These are phyloP conservation scores for Candida coquimbonensis DNA, from an alignment of 805 yeast genomes.

Conservation along the genomic window DNA sequence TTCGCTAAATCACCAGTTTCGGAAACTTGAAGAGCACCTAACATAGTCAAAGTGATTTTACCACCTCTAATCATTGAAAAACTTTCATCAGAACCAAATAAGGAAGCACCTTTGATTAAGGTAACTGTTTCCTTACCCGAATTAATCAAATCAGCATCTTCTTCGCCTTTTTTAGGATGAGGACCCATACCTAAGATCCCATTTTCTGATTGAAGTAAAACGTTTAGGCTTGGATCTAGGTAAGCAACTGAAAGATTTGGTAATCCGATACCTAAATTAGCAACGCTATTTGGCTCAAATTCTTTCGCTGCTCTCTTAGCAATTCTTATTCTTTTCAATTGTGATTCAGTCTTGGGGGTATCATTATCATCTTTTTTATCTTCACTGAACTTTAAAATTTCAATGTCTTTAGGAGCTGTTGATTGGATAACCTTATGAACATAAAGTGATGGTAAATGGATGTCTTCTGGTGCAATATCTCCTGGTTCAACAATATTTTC, in stretches of 20 bases:
- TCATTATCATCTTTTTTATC: background rate
- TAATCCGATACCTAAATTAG: slow-evolving; percentile 45
- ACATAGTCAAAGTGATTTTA: slow-evolving; percentile 34
- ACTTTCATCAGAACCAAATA: slow-evolving; percentile 45
- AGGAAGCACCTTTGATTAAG: slow-evolving; percentile 37
- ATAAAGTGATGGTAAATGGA: slow-evolving; percentile 41
- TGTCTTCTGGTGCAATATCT: slow-evolving; percentile 35
- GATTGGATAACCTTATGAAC: slow-evolving; percentile 35
- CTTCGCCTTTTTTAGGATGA: slow-evolving; percentile 35
- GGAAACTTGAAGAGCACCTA: slow-evolving; percentile 46
- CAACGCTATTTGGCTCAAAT: slow-evolving; percentile 35
- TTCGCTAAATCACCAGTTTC: slow-evolving; percentile 43
- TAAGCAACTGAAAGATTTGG: slow-evolving; percentile 41
- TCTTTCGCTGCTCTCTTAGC: slow-evolving; percentile 40
- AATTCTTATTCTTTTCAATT: slow-evolving; percentile 26
- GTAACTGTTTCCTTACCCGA: slow-evolving; percentile 49
- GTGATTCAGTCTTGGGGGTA: slow-evolving; percentile 9
- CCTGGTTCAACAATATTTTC: slow-evolving; percentile 43
- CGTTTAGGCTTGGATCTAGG: slow-evolving; percentile 29
- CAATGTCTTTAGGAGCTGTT: slow-evolving; percentile 36
- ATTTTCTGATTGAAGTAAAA: slow-evolving; percentile 41
- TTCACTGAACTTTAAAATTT: slow-evolving; percentile 25
- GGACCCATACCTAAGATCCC: slow-evolving; percentile 45
- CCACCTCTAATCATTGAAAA: slow-evolving; percentile 45
- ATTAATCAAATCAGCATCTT: slow-evolving; percentile 41